Evolutionary conservation across 1,139 yeast genomes (phyloP).

Genomic region (Hyphopichia wangnamkhiaoensis): DNA sequence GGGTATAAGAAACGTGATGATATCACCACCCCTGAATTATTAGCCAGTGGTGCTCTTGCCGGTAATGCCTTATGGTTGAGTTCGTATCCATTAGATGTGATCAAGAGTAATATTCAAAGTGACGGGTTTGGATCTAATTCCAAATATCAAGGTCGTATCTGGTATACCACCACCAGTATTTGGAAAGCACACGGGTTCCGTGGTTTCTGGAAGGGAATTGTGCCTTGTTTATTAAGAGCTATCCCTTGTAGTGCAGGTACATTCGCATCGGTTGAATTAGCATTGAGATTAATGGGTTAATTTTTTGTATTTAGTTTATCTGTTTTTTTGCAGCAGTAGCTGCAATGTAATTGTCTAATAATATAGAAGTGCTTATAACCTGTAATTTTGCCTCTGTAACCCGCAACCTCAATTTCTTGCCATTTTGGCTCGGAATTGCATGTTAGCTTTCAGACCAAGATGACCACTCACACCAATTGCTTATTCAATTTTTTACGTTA

Average conservation of each 20-base stretch:
- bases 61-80: conserved; percentile 74
- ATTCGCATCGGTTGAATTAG: conserved; percentile 74
- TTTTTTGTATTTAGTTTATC: background rate
- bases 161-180: conserved; percentile 50
- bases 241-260: conserved; percentile 78
- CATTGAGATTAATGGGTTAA: conserved; percentile 56
- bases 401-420: too few species aligned
- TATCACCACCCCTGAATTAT: conserved; percentile 61
- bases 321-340: background rate
- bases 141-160: conserved; percentile 46
- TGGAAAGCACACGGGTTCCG: conserved; percentile 45
- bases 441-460: background rate
- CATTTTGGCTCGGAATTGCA: too few species aligned
- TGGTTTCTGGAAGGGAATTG: conserved; percentile 74
- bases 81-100: conserved; percentile 71
- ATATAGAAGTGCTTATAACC: background rate
- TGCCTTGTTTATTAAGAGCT: conserved; percentile 69
- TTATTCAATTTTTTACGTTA: background rate
- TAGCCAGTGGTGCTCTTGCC: conserved; percentile 66
- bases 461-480: background rate
- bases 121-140: conserved; percentile 54
- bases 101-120: conserved; percentile 70
- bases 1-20: conserved; percentile 47
- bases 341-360: background rate
- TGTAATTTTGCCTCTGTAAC: background rate